phyloP scores from a whole-genome alignment of 108 stramenopile genomes.

The Discostella pseudostelligera region DNA sequence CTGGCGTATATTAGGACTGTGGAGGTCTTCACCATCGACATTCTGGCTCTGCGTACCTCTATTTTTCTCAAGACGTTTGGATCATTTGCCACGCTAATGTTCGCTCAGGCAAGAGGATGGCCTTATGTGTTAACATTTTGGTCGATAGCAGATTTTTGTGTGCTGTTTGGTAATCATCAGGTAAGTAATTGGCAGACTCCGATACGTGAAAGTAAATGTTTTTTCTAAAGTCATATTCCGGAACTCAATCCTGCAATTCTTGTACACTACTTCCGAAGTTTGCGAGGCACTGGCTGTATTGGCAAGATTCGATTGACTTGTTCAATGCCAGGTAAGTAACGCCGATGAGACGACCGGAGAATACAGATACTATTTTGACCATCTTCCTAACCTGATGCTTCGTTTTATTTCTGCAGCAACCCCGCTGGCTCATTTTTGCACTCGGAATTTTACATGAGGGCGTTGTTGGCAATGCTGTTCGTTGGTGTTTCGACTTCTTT shows the following conservation, averaged over 20 bases:
- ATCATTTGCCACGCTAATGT: conserved; percentile 49
- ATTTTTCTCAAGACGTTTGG: conserved; percentile 46
- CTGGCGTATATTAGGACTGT: conserved; percentile 29
- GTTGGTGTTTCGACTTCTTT: conserved; percentile 54
- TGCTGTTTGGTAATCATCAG: conserved; percentile 36
- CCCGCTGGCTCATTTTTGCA: conserved; percentile 42
- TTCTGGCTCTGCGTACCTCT: conserved; percentile 43
- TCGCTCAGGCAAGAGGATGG: conserved; percentile 62
- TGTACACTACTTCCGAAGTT: conserved; percentile 5
- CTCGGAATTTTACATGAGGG: conserved; percentile 29
- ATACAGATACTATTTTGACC: background rate
- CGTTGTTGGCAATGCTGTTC: conserved; percentile 45
- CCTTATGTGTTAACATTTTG: conserved; percentile 43
- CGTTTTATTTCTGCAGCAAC: conserved; percentile 22
- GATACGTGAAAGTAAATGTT: background rate
- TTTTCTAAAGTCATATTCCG: no score
- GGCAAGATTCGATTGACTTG: conserved; percentile 42
- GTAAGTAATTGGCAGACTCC: conserved; percentile 1
- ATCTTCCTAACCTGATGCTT: background rate
- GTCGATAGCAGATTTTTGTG: conserved; percentile 20
- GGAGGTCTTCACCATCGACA: conserved; percentile 54
- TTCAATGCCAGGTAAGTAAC: conserved; percentile 32
- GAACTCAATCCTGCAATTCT: no score
- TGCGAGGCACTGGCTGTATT: conserved; percentile 57
- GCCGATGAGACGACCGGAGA: no score